Base-by-base conservation (phyloP, 1,284 basidiomycete species). In the Fomitopsis palustris region DNA sequence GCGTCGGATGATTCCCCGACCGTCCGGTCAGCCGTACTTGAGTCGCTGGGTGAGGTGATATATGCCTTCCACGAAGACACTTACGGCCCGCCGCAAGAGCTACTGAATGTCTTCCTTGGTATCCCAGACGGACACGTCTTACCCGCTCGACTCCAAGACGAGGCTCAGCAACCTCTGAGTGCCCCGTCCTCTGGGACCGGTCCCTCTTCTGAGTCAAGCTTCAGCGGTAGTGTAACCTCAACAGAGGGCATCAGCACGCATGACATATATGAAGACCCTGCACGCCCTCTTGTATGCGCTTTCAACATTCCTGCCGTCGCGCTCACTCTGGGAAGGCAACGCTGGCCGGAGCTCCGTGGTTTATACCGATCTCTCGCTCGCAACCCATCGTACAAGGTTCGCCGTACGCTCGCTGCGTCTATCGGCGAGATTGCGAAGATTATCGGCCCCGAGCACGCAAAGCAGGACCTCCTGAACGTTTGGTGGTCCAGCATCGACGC, bases 241-340 rank as follows among this genome's bases (percentile, higher is more conserved):
- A 25, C 53, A 35, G 66, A 64, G 0, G 45, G 14, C 10, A n/a
- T 35, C 49, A 52, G 29, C 31, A 23, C 49, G 6, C 33, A 57
- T 7, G 71, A 72, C 55, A 70, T 72, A 23, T 73, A 70, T 53
- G 70, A 75, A 27, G 83, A 86, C 62, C 83, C 87, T 0, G 87
- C 92, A 57, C 86, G 95, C 43, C 87, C 93, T 10, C 78, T 96
- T 17, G 89, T 97, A 31, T 92, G 93, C 65, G 94, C 94, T 8
- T 98, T 96, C 80, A 98, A 98, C 73, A 90, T 93, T 68, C 96
- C 96, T 19, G 96, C 96, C 12, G 93, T 98, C 1, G 86, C 88
- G 12, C 80, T 96, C 8, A 94, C 95, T 0, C 78, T 98, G 17
- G 96, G 96, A 5, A 75, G 78, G 5, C 72, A 75, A 2, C 83